These are phyloP conservation scores for Choiromyces venosus DNA, from an alignment of 495 filamentous ascomycete genomes.

Conservation along the genomic window DNA sequence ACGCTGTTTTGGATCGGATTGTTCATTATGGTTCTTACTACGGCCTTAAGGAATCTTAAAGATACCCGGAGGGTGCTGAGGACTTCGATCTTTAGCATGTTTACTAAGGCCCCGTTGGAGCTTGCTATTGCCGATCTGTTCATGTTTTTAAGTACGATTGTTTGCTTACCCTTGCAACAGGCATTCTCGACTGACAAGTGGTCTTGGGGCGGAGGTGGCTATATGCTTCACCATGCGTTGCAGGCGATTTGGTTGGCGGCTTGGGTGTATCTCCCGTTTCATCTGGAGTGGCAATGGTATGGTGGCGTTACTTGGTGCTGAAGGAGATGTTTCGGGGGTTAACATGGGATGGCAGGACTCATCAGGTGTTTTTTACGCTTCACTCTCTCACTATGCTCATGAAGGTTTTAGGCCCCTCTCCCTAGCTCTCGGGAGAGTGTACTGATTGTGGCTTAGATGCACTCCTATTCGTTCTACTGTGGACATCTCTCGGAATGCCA, in stretches of 20 bases:
- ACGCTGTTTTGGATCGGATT: slow-evolving; percentile 95
- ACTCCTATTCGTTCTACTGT: slow-evolving; percentile 97
- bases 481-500: slow-evolving; percentile 86
- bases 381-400: slow-evolving; percentile 87
- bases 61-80: slow-evolving; percentile 83
- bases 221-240: slow-evolving; percentile 72
- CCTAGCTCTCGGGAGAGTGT: background rate
- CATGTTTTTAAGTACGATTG: slow-evolving; percentile 70
- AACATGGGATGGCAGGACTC: slow-evolving; percentile 56
- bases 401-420: slow-evolving; percentile 51
- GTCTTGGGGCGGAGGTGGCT: slow-evolving; percentile 70
- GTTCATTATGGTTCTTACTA: slow-evolving; percentile 93
- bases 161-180: slow-evolving; percentile 69
- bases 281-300: slow-evolving; percentile 73
- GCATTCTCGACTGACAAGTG: slow-evolving; percentile 57
- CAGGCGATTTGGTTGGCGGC: slow-evolving; percentile 72
- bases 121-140: slow-evolving; percentile 72
- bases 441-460: slow-evolving; percentile 52
- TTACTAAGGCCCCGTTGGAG: slow-evolving; percentile 82
- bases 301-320: background rate
- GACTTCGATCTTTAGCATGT: slow-evolving; percentile 76
- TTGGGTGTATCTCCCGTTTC: slow-evolving; percentile 86
- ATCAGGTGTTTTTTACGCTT: slow-evolving; percentile 89
- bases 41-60: slow-evolving; percentile 82
- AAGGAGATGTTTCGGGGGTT: slow-evolving; percentile 2